Evolutionary conservation across 257 asterid species (phyloP).

Genomic region (Nicotiana undulata): DNA sequence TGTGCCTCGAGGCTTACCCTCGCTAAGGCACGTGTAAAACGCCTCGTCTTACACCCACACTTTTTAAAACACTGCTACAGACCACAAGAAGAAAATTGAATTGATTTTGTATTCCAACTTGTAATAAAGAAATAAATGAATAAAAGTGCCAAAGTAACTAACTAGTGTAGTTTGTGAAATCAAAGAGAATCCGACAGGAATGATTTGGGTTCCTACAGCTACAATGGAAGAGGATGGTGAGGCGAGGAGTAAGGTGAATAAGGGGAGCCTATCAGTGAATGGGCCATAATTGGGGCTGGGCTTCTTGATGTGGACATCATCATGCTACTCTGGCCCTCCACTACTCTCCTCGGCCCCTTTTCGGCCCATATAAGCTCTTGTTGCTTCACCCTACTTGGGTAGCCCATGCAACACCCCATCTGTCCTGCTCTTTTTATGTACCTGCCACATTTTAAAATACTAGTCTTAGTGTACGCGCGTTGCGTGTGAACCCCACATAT

Average conservation of each 20-base stretch:
- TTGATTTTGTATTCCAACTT: too few species aligned
- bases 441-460: constrained; percentile 21
- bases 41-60: too few species aligned
- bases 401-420: constrained; percentile 64
- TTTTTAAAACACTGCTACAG: too few species aligned
- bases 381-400: constrained; percentile 45
- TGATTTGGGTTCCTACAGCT: not conserved
- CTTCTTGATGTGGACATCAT: constrained; percentile 35
- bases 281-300: constrained; percentile 23
- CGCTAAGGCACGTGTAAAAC: too few species aligned
- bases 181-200: not conserved
- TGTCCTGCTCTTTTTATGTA: constrained; percentile 60
- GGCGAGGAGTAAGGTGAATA: constrained; percentile 36
- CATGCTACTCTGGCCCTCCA: constrained; percentile 36
- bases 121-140: not conserved
- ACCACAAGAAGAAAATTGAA: not conserved
- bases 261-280: constrained; percentile 34
- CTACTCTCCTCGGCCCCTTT: constrained; percentile 56
- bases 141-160: not conserved
- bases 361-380: constrained; percentile 85
- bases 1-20: too few species aligned
- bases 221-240: constrained; percentile 49
- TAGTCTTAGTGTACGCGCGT: rapidly evolving
- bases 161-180: not conserved
- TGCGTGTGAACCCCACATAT: rapidly evolving